Conservation (phyloP, 345 rosid species). For the Populus euphratica region DNA sequence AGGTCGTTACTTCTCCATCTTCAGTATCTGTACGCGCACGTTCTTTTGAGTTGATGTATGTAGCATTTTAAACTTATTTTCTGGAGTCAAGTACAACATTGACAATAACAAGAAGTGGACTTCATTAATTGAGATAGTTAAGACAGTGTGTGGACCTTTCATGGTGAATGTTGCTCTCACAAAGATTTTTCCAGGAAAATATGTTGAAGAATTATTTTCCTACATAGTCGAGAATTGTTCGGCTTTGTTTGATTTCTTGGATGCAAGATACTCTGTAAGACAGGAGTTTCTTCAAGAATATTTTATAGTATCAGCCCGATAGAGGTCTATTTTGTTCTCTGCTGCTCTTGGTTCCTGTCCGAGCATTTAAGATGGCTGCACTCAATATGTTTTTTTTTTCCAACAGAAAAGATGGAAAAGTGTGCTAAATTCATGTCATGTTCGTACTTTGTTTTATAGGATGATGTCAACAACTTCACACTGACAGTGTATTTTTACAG, state of each 20-base stretch:
- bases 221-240: not conserved
- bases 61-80: not conserved
- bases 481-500: conserved; percentile 21
- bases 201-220: not conserved
- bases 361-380: not conserved
- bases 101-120: not conserved
- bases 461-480: not conserved
- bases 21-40: not conserved
- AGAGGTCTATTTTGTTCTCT: not conserved
- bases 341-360: not conserved
- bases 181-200: not conserved
- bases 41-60: not conserved
- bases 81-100: not conserved
- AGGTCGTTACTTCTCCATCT: not conserved
- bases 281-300: not conserved
- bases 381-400: too few species aligned
- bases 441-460: not conserved
- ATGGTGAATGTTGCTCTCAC: not conserved
- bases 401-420: too few species aligned
- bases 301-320: not conserved
- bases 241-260: not conserved
- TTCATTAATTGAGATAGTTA: not conserved
- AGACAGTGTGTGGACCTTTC: not conserved
- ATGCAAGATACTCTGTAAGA: not conserved
- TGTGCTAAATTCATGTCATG: not conserved